Conservation (phyloP, 1,139 yeast genomes). For the Magnusiomyces suaveolens region DNA sequence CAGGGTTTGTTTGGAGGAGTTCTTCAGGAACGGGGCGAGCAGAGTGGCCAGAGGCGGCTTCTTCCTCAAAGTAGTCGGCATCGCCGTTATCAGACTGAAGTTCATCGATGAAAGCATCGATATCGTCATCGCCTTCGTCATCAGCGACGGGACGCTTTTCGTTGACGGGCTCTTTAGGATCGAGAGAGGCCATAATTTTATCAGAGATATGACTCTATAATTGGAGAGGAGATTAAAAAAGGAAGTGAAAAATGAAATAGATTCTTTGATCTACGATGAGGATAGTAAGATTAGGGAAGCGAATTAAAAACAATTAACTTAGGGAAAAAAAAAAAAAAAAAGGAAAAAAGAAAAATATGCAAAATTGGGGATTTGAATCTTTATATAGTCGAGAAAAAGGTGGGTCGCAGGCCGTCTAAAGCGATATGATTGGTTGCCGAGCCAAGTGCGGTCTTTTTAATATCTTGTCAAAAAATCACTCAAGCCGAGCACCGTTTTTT, state of each 20-base stretch:
- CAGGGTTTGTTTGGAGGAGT: constrained; percentile 76
- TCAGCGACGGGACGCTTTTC: constrained; percentile 32
- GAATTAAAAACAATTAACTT: too few species aligned
- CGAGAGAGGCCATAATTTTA: constrained; percentile 14
- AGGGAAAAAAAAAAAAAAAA: too few species aligned
- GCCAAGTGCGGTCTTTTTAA: too few species aligned
- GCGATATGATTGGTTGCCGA: too few species aligned
- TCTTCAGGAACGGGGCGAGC: constrained; percentile 80
- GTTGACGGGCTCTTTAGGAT: constrained; percentile 29
- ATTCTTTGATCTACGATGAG: neutral
- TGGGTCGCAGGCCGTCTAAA: too few species aligned
- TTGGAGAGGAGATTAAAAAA: neutral
- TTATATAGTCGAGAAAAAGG: too few species aligned
- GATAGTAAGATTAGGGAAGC: too few species aligned
- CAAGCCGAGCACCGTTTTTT: too few species aligned
- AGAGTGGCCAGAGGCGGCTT: constrained; percentile 34
- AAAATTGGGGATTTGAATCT: too few species aligned
- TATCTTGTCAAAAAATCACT: too few species aligned
- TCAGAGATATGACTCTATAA: neutral
- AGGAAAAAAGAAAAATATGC: too few species aligned
- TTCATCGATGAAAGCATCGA: constrained; percentile 81
- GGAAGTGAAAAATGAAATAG: neutral
- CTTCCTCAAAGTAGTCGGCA: constrained; percentile 48
- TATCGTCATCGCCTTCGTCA: constrained; percentile 64
- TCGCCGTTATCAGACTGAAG: constrained; percentile 73